These are phyloP conservation scores for Coprinopsis cinerea DNA, from an alignment of 768 basidiomycete species.

Conservation along the genomic window DNA sequence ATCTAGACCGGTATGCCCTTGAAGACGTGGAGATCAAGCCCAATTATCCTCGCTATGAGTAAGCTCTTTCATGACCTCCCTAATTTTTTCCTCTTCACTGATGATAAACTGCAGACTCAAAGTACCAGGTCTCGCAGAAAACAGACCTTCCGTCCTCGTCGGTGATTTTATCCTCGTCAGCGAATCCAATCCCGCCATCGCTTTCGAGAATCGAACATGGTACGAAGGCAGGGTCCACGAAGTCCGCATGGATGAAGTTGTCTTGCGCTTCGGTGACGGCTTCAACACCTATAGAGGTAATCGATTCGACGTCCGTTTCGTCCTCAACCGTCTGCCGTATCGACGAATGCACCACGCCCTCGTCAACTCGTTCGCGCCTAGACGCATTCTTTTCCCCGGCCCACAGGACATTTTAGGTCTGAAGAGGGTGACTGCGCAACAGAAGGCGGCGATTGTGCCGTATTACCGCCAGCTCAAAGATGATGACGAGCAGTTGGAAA, in stretches of 20 bases:
- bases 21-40: constrained; percentile 28
- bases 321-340: constrained; percentile 46
- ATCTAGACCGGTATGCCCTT: constrained; percentile 33
- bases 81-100: too few species aligned
- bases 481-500: constrained; percentile 45
- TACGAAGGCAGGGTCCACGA: constrained; percentile 45
- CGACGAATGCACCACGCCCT: constrained; percentile 53
- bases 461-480: constrained; percentile 28
- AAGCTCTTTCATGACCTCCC: too few species aligned
- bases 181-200: constrained; percentile 17
- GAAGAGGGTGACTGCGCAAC: constrained; percentile 13
- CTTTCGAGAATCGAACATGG: constrained; percentile 23
- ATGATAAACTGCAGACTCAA: constrained; percentile 41
- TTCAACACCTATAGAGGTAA: constrained; percentile 37
- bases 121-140: constrained; percentile 53
- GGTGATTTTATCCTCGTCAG: constrained; percentile 41
- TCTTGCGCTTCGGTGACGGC: constrained; percentile 38
- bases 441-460: constrained; percentile 19
- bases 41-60: constrained; percentile 40
- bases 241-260: constrained; percentile 36
- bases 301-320: constrained; percentile 50
- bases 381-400: constrained; percentile 44
- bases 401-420: constrained; percentile 19
- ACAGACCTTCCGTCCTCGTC: constrained; percentile 51
- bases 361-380: constrained; percentile 28